Evolutionary conservation across 441 rosid species (phyloP), one percentile per base, ranked within the genome.

Genomic region (Euphorbia schlechtendalii): DNA sequence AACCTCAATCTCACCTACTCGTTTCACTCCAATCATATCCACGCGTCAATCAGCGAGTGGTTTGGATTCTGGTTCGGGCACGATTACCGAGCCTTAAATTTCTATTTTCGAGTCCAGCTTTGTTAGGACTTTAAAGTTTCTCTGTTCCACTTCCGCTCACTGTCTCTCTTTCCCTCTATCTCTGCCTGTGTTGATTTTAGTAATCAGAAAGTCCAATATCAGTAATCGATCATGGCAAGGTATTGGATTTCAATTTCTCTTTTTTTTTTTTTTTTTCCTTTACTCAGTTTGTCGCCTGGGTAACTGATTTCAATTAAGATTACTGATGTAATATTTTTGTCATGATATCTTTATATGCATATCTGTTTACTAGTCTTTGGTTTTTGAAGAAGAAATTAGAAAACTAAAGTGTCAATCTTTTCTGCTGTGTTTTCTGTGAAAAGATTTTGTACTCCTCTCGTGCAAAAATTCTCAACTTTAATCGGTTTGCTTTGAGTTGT

Each of bases 31-130:
- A 14, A 64, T 28, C 25, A 6, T 13, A 28, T 22, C 46, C 43
- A 85, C 87, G 86, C 81, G 87, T 71, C 80, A 11, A 0, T 0
- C 28, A 67, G 57, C 71, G 0, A 69, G 59, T 69, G 74, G 80
- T 40, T 24, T 12, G 63, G 75, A 67, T 25, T 32, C 5, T 69
- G 78, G 74, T 43, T 75, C 78, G 76, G 11, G 63, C 72, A 54
- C 65, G 69, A 71, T 76, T 79, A 61, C 76, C 71, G 69, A 27
- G 73, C 77, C 55, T 78, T 60, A 59, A 11, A 56, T 64, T 64
- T 59, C 41, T 28, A 1, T 14, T 51, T 15, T 32, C 10, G 67
- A 59, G 59, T 58, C 12, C 58, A 68, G 28, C 12, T 54, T 25
- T 11, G 18, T 21, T 5, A 10, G 28, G n/a, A n/a, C n/a, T n/a